Percentiles rank a stretch among this genome's conserved stretches.
phyloP scores from a whole-genome alignment of 148 eudicot species.

The Nepenthes mirabilis region DNA sequence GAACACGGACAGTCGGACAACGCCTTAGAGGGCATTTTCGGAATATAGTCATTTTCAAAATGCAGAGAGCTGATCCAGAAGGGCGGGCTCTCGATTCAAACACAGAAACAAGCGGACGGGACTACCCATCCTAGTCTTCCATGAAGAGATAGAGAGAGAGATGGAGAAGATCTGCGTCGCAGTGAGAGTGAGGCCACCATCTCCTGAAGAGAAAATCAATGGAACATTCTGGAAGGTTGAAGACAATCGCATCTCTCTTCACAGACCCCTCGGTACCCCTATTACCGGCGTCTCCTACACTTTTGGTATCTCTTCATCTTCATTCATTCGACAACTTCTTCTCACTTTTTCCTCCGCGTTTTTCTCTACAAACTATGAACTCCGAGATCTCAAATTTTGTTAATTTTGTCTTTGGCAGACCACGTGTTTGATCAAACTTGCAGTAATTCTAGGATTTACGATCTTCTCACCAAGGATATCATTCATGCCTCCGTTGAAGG shows the following conservation, averaged over 20 bases:
- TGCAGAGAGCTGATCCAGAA: too few species aligned
- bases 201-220: slow-evolving; percentile 11
- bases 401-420: slow-evolving; percentile 33
- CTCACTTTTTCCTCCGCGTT: neutral
- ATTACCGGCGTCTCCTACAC: slow-evolving; percentile 55
- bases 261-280: slow-evolving; percentile 60
- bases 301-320: slow-evolving; percentile 34
- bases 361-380: neutral
- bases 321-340: neutral
- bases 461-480: slow-evolving; percentile 79
- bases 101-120: too few species aligned
- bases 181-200: slow-evolving; percentile 47
- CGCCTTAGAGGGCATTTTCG: too few species aligned
- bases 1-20: too few species aligned
- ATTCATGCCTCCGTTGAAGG: slow-evolving; percentile 80
- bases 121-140: too few species aligned
- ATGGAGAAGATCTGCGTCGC: slow-evolving; percentile 98
- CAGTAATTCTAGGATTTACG: slow-evolving; percentile 80
- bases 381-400: neutral
- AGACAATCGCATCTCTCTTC: slow-evolving; percentile 69
- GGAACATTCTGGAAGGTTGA: slow-evolving; percentile 62
- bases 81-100: too few species aligned
- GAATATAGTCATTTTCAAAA: too few species aligned
- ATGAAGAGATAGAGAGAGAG: neutral
- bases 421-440: slow-evolving; percentile 81